These are phyloP conservation scores for Starmera quercuum DNA, from an alignment of 805 yeast genomes.

Conservation along the genomic window DNA sequence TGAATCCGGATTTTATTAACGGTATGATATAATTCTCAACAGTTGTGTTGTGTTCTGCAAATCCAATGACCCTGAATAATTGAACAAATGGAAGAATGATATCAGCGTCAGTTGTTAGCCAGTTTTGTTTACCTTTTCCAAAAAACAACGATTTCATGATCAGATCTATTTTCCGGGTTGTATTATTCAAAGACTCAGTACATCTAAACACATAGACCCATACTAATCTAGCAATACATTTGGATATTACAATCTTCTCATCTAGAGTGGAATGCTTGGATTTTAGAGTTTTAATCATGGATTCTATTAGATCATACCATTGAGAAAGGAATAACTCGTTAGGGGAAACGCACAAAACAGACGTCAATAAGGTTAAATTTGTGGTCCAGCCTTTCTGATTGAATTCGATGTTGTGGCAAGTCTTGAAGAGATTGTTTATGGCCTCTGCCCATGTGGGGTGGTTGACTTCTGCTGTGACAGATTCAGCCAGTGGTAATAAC, in stretches of 20 bases:
- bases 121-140: conserved; percentile 58
- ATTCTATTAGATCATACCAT: conserved; percentile 69
- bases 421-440: conserved; percentile 50
- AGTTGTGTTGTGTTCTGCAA: conserved; percentile 67
- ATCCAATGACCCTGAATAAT: conserved; percentile 71
- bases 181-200: conserved; percentile 82
- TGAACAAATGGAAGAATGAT: conserved; percentile 63
- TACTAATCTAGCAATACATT: conserved; percentile 62
- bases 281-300: conserved; percentile 51
- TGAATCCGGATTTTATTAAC: conserved; percentile 53
- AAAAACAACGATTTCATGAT: conserved; percentile 51
- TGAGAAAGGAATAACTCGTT: conserved; percentile 59
- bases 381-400: conserved; percentile 55
- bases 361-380: conserved; percentile 58
- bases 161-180: conserved; percentile 67
- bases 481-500: conserved; percentile 74
- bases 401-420: conserved; percentile 35
- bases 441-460: conserved; percentile 95
- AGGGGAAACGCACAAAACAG: conserved; percentile 76
- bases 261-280: conserved; percentile 41
- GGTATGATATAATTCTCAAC: conserved; percentile 74
- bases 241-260: conserved; percentile 48
- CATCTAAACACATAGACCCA: conserved; percentile 90
- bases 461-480: conserved; percentile 87
- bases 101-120: conserved; percentile 62